These are phyloP conservation scores for Lepidium sativum DNA, from an alignment of 345 rosid genomes.

Conservation along the genomic window DNA sequence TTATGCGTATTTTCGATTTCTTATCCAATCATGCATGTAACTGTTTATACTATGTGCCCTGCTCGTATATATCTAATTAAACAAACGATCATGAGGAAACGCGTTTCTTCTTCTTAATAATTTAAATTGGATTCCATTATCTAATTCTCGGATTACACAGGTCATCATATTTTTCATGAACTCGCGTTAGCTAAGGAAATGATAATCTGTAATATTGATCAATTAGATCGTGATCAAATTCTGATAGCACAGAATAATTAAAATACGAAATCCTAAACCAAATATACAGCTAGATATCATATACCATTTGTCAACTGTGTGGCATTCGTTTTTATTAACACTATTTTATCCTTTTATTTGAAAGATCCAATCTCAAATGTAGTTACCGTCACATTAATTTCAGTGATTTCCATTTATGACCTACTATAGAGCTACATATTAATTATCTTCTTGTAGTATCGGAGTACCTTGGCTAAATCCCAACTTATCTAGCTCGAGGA, in stretches of 20 bases:
- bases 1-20: background rate
- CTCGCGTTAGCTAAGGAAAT: background rate
- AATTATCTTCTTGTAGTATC: too few relatives aligned
- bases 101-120: constrained; percentile 5
- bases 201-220: background rate
- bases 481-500: too few relatives aligned
- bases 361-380: background rate
- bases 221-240: constrained; percentile 9
- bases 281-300: constrained; percentile 9
- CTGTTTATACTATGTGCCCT: background rate
- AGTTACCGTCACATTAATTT: background rate
- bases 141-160: background rate
- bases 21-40: background rate
- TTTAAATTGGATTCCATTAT: background rate
- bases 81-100: background rate
- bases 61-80: background rate
- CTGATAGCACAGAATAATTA: background rate
- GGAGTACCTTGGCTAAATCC: too few relatives aligned
- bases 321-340: background rate
- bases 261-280: background rate
- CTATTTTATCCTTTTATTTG: background rate
- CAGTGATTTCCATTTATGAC: background rate
- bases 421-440: background rate
- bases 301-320: background rate
- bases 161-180: background rate